Evolutionary conservation across 2,329 filamentous ascomycete species (phyloP), one percentile per base, ranked within the genome.

Genomic region (Fusarium denticulatum): DNA sequence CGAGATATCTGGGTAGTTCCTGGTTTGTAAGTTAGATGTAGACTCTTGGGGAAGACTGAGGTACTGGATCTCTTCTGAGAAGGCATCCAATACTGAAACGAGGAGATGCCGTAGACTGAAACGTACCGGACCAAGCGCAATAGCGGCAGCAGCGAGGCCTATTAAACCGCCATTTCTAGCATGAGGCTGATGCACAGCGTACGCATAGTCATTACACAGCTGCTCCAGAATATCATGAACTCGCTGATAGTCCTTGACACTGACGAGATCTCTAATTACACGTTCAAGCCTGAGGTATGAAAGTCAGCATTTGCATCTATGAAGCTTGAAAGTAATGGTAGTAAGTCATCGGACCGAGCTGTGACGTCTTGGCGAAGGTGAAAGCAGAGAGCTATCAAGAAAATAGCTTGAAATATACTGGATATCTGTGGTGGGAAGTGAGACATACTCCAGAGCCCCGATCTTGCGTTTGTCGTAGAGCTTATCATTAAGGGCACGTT

Each of bases 381-480:
- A 55, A 34, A 40, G 43, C 32, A 68, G 45, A 46, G 40, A 24
- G 55, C 28, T 42, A 42, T 55, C 24, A 26, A 47, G 18, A 37
- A 28, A 45, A 50, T 45, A 11, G 36, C 39, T 30, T 16, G 30
- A 36, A 37, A 24, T 22, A 61, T 37, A 39, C 30, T 47, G 58
- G 30, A 64, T 42, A 26, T 56, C n/a, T 56, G 59, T 49, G 34
- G 53, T 63, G 53, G 52, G 36, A 57, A 64, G 55, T 66, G 56
- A 68, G 58, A 86, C 93, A 79, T 91, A 97, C 95, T 99, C 96
- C 65, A 99, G 90, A 78, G 97, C 96, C 74, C 96, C 96, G 80
- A 95, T 92, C 84, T 99, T 99, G 81, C 97, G 91, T 87, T 97
- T 97, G 82, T 99, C 96, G 83, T 99, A 99, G 81, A 98, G 92